Evolutionary conservation across 164 flowering plant species (phyloP), one percentile per base, ranked within the genome.

Genomic region (Akebia trifoliata): DNA sequence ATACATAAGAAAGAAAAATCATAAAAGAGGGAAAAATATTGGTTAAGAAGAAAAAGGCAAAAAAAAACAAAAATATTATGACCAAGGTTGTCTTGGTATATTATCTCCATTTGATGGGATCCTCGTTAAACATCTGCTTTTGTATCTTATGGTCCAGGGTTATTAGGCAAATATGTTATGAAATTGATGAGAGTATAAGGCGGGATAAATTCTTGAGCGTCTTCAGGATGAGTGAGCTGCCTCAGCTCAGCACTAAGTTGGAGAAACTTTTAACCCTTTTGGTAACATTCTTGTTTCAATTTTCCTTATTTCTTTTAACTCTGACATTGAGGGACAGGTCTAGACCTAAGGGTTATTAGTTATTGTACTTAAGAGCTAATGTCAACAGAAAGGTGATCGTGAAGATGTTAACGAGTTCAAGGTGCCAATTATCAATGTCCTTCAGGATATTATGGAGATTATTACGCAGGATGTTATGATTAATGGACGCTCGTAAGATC

Each of bases 381-480:
- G 35, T 50, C 74, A 53, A 44, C 90, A 89, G 98, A 74, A 66
- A 35, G 30, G 46, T 29, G 87, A 81, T 47, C 25, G 62, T 60
- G 83, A 78, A 1, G 76, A 80, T 62, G 26, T 8, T 45, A 83
- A 76, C 31, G 10, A 32, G 18, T 72, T 70, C 55, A 67, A 61
- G 68, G 56, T 85, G 32, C 85, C 71, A 60, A 75, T 86, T 60
- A 74, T 94, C 50, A 86, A 90, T 73, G 75, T 79, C 45, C 81
- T 94, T 54, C 99, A 94, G 77, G 97, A 90, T 71, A 85, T 90
- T 55, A 71, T 94, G 76, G 99, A 94, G 77, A 86, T 88, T 40
- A 81, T 87, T 50, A 73, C 74, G 42, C 78, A 86, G 67, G 99
- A 94, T 78, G 74, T 94, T 56, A 94, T 94, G 96, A 40, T 29